These are phyloP conservation scores for Lentinus brumalis DNA, from an alignment of 768 basidiomycete species.

Conservation along the genomic window DNA sequence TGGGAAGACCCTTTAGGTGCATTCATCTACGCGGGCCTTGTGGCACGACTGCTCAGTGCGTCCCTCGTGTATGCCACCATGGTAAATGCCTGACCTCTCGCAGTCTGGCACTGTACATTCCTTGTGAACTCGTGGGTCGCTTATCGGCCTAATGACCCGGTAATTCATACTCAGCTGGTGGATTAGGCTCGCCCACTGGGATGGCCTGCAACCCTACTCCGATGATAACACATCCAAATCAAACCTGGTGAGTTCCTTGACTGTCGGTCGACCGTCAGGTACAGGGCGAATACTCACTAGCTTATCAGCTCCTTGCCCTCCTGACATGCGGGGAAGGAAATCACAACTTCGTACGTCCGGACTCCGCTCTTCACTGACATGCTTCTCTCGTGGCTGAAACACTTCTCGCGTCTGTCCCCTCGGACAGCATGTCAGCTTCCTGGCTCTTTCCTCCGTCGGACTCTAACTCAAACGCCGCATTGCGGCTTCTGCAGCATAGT, in stretches of 20 bases:
- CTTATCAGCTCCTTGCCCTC: constrained; percentile 58
- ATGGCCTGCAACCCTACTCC: constrained; percentile 78
- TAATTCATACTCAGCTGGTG: not conserved
- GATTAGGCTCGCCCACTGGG: constrained; percentile 73
- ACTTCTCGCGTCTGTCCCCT: not conserved
- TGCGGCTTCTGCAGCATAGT: constrained; percentile 50
- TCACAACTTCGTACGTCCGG: constrained; percentile 65
- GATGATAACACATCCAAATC: constrained; percentile 80
- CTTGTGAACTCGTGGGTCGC: constrained; percentile 64
- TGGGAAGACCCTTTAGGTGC: constrained; percentile 71
- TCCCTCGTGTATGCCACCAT: not conserved
- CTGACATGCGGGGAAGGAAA: constrained; percentile 78
- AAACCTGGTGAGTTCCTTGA: constrained; percentile 53
- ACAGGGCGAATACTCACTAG: not conserved
- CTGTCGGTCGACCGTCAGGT: not conserved
- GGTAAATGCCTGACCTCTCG: not conserved
- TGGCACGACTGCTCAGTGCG: constrained; percentile 62
- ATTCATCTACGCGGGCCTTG: constrained; percentile 71
- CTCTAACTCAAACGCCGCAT: not conserved
- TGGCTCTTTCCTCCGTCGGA: not conserved
- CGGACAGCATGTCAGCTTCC: constrained; percentile 45
- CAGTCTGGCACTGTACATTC: constrained; percentile 74
- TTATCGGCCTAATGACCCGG: not conserved
- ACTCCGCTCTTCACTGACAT: not conserved
- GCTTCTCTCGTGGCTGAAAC: not conserved